phyloP scores from a whole-genome alignment of 768 basidiomycete species.

The Fistulinella prunicolor region DNA sequence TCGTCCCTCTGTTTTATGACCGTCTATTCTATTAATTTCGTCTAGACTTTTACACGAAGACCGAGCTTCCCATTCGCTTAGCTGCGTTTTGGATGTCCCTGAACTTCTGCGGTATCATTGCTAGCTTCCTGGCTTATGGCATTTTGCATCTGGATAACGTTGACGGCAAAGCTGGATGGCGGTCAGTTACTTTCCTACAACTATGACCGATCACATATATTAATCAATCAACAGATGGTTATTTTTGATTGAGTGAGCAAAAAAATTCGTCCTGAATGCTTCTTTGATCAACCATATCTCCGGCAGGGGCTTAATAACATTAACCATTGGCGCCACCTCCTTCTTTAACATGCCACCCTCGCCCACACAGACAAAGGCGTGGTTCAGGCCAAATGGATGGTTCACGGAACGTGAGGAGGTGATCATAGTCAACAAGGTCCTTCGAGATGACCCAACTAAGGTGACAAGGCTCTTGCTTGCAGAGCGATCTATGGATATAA shows the following conservation, averaged over 20 bases:
- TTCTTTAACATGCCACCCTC: slow-evolving; percentile 61
- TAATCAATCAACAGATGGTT: no score
- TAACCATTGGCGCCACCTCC: slow-evolving; percentile 49
- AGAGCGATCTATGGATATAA: background rate
- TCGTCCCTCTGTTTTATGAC: slow-evolving; percentile 7
- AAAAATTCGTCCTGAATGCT: no score
- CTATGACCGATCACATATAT: no score
- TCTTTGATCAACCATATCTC: no score
- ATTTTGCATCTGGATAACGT: no score
- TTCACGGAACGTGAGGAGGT: slow-evolving; percentile 59
- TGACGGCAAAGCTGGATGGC: no score
- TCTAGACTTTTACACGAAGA: slow-evolving; percentile 53
- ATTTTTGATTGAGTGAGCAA: no score
- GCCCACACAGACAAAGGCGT: slow-evolving; percentile 55
- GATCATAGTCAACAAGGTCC: slow-evolving; percentile 57
- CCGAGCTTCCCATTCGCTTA: slow-evolving; percentile 49
- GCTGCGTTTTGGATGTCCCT: no score
- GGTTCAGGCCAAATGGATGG: slow-evolving; percentile 62
- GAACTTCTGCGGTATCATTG: no score
- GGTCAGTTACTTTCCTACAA: no score
- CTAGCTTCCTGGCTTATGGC: no score
- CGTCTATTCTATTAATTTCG: background rate
- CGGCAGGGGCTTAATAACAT: slow-evolving; percentile 36
- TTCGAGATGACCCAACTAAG: slow-evolving; percentile 68
- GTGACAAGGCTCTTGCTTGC: no score